phyloP scores from a whole-genome alignment of 2,329 filamentous ascomycete species.

The Penicillium sp. region DNA sequence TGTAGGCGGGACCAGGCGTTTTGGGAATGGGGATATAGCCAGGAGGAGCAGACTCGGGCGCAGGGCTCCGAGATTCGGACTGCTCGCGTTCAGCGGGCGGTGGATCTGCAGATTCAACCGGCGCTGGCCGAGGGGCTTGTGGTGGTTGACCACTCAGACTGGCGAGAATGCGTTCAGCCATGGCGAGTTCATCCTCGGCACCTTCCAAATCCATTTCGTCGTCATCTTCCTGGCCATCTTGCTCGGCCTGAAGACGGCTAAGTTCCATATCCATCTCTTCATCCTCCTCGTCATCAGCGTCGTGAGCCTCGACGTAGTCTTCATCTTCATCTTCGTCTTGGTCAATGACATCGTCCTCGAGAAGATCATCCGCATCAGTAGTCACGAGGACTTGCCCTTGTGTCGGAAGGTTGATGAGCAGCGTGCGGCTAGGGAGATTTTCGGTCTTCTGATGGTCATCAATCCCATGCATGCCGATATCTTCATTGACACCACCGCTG shows the following conservation, averaged over 20 bases:
- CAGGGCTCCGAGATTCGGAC: conserved; percentile 14
- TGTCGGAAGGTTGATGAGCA: conserved; percentile 44
- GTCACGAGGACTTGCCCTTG: conserved; percentile 47
- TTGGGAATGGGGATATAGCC: conserved; percentile 69
- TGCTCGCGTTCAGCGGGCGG: conserved; percentile 19
- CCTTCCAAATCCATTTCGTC: conserved; percentile 56
- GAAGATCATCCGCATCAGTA: conserved; percentile 48
- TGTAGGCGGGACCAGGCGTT: conserved; percentile 59
- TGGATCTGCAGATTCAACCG: conserved; percentile 30
- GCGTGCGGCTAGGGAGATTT: conserved; percentile 36
- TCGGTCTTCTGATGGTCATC: conserved; percentile 76
- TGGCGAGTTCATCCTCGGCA: conserved; percentile 69
- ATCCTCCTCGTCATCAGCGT: conserved; percentile 50
- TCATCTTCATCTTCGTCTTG: conserved; percentile 44
- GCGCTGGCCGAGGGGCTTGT: conserved; percentile 57
- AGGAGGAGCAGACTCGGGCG: conserved; percentile 18
- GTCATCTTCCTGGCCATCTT: conserved; percentile 48
- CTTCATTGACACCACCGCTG: conserved; percentile 77
- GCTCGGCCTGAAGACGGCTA: conserved; percentile 36
- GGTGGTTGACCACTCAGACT: conserved; percentile 69
- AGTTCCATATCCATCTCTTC: conserved; percentile 39
- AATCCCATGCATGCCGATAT: conserved; percentile 74
- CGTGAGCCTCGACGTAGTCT: conserved; percentile 51
- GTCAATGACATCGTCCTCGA: conserved; percentile 26
- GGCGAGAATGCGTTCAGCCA: conserved; percentile 74